Conservation (phyloP, 192 early-diverging fungal genomes). For the Geranomyces michiganensis region DNA sequence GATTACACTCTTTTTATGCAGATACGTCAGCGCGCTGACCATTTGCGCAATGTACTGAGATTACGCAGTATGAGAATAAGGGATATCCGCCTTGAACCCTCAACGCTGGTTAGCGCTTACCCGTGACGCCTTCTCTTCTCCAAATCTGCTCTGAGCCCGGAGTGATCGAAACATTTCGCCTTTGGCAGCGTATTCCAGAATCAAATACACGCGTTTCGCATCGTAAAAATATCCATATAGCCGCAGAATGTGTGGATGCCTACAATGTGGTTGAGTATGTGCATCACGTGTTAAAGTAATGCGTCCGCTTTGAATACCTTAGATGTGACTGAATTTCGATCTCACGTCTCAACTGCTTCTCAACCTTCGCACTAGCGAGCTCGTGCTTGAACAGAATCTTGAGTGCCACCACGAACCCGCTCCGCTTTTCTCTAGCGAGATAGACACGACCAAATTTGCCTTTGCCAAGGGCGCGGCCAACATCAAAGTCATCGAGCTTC, state of each 20-base stretch:
- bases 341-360: constrained; percentile 90
- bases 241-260: constrained; percentile 92
- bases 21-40: constrained; percentile 79
- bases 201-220: constrained; percentile 85
- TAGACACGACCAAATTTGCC: constrained; percentile 98
- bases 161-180: constrained; percentile 92
- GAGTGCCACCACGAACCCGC: constrained; percentile 86
- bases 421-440: constrained; percentile 83
- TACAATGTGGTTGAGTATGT: constrained; percentile 16
- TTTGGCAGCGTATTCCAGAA: constrained; percentile 92
- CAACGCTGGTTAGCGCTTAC: constrained; percentile 35
- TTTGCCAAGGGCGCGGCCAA: constrained; percentile 84
- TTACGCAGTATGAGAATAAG: background rate
- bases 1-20: constrained; percentile 90
- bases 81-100: background rate
- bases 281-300: background rate
- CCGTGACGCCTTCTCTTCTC: constrained; percentile 74
- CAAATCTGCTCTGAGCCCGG: constrained; percentile 68
- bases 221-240: constrained; percentile 97
- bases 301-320: constrained; percentile 49
- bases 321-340: constrained; percentile 94
- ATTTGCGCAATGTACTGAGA: constrained; percentile 86
- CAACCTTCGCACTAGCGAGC: constrained; percentile 72
- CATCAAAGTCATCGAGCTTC: constrained; percentile 82
- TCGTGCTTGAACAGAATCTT: constrained; percentile 90